Evolutionary conservation across 2,329 filamentous ascomycete genomes (phyloP), one percentile per base, ranked within the genome.

Genomic region (Colletotrichum neosansevieriae): DNA sequence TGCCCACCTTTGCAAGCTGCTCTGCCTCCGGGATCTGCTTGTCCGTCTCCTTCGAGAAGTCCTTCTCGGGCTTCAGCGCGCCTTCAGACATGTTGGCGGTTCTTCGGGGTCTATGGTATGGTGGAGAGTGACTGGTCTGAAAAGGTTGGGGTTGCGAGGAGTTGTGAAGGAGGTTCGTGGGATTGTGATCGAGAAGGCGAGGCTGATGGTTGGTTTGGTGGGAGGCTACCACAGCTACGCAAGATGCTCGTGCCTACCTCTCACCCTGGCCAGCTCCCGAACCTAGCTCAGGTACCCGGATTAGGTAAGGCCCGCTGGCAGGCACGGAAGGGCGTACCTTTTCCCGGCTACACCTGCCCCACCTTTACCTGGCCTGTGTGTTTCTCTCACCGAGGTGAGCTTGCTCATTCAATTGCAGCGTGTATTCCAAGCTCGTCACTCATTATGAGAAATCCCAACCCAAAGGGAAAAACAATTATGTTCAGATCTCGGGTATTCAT

Each of bases 1-100:
- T 51, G 57, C 79, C 72, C 82, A 96, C 94, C 87, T 94, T 91
- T 74, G 94, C 94, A 74, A 97, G 89, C 84, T 92, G 87, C 86
- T 98, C 90, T 68, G 94, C 94, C 82, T 98, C 94, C 57, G 94
- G 92, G 74, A 99, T 90, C 82, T 93, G 89, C 83, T 92, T 89
- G 86, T 98, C 94, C 77, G 93, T 94, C 83, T 98, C 94, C 84
- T 97, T 97, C 78, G 93, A 92, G 89, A 93, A 98, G 90, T 99
- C 96, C 91, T 97, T 98, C 86, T 99, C 96, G 77, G 95, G 93
- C 89, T 97, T 97, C 81, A 96, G 82, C 77, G 87, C 82, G 81
- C 89, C 89, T 82, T 94, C 92, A 76, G 94, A 92, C 94, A 97
- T 97, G 79, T 73, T 86, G 80, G 76, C 75, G 75, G 74, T 36